Percentiles rank a stretch among this genome's conserved stretches.
phyloP scores from a whole-genome alignment of 345 rosid species.

The Firmiana major region DNA sequence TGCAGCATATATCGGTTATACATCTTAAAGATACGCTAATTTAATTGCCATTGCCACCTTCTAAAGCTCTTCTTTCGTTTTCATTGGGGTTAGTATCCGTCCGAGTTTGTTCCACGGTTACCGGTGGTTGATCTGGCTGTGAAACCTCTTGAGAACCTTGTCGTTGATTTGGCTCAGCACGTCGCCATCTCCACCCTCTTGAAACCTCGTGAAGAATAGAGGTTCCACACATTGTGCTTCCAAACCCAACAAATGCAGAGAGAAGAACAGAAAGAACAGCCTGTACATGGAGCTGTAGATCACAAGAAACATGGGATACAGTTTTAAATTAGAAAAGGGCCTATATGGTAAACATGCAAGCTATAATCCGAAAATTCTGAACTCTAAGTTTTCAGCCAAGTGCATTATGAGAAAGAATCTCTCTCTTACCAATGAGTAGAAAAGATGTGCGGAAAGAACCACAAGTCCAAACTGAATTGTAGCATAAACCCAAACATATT shows the following conservation, averaged over 20 bases:
- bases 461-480: conserved; percentile 60
- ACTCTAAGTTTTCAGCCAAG: not conserved
- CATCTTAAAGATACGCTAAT: not conserved
- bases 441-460: conserved; percentile 71
- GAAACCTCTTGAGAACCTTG: conserved; percentile 17
- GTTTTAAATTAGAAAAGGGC: not conserved
- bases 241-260: conserved; percentile 76
- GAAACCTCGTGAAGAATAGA: conserved; percentile 43
- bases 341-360: not conserved
- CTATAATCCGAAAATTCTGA: not conserved
- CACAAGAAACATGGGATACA: conserved; percentile 7
- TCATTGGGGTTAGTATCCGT: conserved; percentile 9
- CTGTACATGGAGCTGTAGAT: conserved; percentile 63
- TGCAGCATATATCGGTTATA: not conserved
- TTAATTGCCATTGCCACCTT: conserved; percentile 10
- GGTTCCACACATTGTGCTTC: conserved; percentile 58
- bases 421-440: conserved; percentile 61
- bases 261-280: conserved; percentile 63
- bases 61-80: conserved; percentile 20
- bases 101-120: conserved; percentile 10
- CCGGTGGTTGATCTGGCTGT: conserved; percentile 24
- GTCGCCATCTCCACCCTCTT: conserved; percentile 34
- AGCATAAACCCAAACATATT: conserved; percentile 70
- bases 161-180: conserved; percentile 18
- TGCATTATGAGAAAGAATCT: not conserved